phyloP scores from a whole-genome alignment of 116 monocot genomes.

The Posidonia oceanica region DNA sequence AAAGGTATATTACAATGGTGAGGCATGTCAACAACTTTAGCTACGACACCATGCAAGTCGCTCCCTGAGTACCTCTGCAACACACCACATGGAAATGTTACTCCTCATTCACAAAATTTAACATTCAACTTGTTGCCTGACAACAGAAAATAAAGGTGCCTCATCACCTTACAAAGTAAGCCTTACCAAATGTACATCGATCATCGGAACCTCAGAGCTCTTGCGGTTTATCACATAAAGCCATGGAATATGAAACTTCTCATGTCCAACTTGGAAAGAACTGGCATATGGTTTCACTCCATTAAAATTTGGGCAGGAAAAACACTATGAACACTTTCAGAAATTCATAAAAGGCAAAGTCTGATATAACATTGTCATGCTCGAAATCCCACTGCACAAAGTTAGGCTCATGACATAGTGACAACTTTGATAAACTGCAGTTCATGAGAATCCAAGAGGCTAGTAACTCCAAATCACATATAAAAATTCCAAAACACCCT shows the following conservation, averaged over 20 bases:
- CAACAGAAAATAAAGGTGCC: too few species aligned
- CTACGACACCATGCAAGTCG: slow-evolving; percentile 88
- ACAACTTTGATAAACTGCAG: too few species aligned
- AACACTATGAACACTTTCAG: neutral
- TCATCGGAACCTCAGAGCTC: slow-evolving; percentile 89
- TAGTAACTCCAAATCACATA: too few species aligned
- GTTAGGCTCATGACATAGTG: too few species aligned
- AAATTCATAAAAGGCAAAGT: neutral
- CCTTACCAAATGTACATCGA: slow-evolving; percentile 95
- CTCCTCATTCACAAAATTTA: too few species aligned
- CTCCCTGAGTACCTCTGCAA: slow-evolving; percentile 78
- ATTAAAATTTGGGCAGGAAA: slow-evolving; percentile 3
- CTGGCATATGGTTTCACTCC: slow-evolving; percentile 22
- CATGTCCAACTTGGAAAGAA: slow-evolving; percentile 94
- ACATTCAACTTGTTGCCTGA: too few species aligned
- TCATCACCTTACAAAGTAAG: neutral
- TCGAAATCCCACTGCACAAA: too few species aligned
- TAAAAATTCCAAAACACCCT: too few species aligned
- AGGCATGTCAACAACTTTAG: slow-evolving; percentile 97
- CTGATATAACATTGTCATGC: too few species aligned
- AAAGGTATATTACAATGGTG: slow-evolving; percentile 59
- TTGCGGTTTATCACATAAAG: slow-evolving; percentile 91
- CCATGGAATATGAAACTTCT: slow-evolving; percentile 96
- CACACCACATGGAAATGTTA: slow-evolving; percentile 12
- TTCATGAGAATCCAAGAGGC: too few species aligned